These are phyloP conservation scores for Turnera subulata DNA, from an alignment of 345 rosid genomes.

Conservation along the genomic window DNA sequence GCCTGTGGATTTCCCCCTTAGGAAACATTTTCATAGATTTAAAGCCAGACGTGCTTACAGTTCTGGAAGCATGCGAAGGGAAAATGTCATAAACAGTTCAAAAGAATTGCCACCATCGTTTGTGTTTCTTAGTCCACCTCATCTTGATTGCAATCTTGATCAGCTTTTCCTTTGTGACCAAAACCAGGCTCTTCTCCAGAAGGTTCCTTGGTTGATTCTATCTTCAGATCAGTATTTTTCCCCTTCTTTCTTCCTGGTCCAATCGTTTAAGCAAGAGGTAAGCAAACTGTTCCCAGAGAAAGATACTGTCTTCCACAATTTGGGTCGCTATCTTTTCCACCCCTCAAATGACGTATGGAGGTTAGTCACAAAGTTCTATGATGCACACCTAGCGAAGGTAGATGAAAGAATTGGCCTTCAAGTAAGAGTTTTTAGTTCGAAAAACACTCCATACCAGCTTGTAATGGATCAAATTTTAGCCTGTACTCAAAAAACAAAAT, in stretches of 20 bases:
- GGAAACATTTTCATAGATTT: neutral
- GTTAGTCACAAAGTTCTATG: constrained; percentile 17
- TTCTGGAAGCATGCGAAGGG: constrained; percentile 11
- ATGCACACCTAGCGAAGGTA: constrained; percentile 12
- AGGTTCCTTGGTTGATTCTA: constrained; percentile 17
- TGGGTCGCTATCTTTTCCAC: constrained; percentile 17
- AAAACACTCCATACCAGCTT: neutral
- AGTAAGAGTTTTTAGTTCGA: constrained; percentile 10
- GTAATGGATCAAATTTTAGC: constrained; percentile 14
- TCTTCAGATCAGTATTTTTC: constrained; percentile 11
- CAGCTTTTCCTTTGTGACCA: constrained; percentile 6
- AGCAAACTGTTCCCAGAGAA: constrained; percentile 13
- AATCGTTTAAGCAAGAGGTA: neutral
- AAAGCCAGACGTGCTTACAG: neutral
- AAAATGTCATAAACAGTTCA: neutral
- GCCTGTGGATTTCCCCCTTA: constrained; percentile 6
- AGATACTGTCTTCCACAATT: constrained; percentile 10
- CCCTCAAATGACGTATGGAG: constrained; percentile 23
- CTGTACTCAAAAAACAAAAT: constrained; percentile 7
- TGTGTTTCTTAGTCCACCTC: constrained; percentile 2
- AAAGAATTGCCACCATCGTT: neutral
- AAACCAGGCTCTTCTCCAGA: constrained; percentile 4
- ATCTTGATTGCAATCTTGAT: neutral
- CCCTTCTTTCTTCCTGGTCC: constrained; percentile 2
- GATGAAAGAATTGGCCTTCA: constrained; percentile 20